These are phyloP conservation scores for Jaminaea rosea DNA, from an alignment of 1,284 basidiomycete genomes.

Conservation along the genomic window DNA sequence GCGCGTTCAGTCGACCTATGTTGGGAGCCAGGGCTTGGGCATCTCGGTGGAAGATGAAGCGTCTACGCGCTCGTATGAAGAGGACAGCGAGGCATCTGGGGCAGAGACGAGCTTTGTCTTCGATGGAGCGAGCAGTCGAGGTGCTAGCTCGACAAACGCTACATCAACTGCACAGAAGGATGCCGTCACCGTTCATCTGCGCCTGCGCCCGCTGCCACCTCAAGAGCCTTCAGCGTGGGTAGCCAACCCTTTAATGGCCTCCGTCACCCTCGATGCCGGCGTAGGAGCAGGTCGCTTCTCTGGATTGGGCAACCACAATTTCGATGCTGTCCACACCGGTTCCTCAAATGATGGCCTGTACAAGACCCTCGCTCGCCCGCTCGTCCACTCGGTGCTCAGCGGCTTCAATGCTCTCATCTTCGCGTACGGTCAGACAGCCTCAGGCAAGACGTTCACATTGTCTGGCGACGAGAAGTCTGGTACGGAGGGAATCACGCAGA, in stretches of 20 bases:
- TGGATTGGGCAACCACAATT: conserved; percentile 16
- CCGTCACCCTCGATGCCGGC: conserved; percentile 21
- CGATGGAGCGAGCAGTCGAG: no score
- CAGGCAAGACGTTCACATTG: conserved; percentile 34
- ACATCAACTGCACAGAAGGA: not conserved
- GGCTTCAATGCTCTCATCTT: conserved; percentile 43
- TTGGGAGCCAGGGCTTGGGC: not conserved
- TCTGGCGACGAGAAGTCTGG: conserved; percentile 49
- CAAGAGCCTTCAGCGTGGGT: conserved; percentile 37
- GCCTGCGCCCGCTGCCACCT: conserved; percentile 19
- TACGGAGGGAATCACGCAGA: conserved; percentile 40
- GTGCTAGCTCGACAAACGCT: not conserved
- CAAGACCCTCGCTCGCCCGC: conserved; percentile 68
- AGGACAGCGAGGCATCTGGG: not conserved
- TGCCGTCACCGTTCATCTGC: conserved; percentile 3
- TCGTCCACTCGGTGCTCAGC: conserved; percentile 54
- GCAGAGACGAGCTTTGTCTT: no score
- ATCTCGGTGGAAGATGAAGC: not conserved
- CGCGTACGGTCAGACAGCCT: conserved; percentile 49
- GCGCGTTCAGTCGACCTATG: not conserved
- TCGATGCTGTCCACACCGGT: conserved; percentile 67
- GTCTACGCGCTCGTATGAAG: not conserved
- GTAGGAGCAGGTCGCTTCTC: conserved; percentile 14
- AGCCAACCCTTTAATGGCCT: conserved; percentile 13
- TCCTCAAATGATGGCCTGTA: conserved; percentile 79